A percentile compares a stretch with the other conserved stretches of the same genome.
Evolutionary conservation across 306 rosid genomes (phyloP).

Genomic region (Sesbania bispinosa): DNA sequence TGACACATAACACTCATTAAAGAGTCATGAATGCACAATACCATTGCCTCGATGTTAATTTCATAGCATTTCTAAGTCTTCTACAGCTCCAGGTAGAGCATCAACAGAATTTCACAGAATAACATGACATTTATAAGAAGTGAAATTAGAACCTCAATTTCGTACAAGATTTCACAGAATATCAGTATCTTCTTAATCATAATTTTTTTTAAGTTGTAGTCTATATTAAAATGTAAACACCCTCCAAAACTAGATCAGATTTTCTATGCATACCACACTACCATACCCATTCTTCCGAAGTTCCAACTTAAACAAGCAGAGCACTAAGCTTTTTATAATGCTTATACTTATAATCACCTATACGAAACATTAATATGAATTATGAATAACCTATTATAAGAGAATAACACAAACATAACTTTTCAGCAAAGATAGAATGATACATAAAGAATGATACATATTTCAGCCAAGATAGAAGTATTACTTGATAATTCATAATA

Average conservation of each 20-base stretch:
- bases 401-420: conserved; percentile 6
- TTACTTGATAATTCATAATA: conserved; percentile 84
- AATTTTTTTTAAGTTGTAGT: background rate
- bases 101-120: too few species aligned
- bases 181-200: background rate
- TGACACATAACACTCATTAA: too few species aligned
- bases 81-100: too few species aligned
- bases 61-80: too few species aligned
- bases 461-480: conserved; percentile 29
- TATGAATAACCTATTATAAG: conserved; percentile 1
- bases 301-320: conserved; percentile 8
- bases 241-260: conserved; percentile 14
- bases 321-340: background rate
- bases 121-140: conserved; percentile 2
- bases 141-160: conserved; percentile 11
- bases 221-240: conserved; percentile 19
- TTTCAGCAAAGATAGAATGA: conserved; percentile 10
- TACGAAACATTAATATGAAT: conserved; percentile 8
- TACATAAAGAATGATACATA: background rate
- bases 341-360: background rate
- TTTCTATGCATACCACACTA: background rate
- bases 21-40: too few species aligned
- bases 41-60: too few species aligned
- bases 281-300: background rate
- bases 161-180: conserved; percentile 11